Conservation (phyloP, 345 rosid genomes). For the Corchorus olitorius region DNA sequence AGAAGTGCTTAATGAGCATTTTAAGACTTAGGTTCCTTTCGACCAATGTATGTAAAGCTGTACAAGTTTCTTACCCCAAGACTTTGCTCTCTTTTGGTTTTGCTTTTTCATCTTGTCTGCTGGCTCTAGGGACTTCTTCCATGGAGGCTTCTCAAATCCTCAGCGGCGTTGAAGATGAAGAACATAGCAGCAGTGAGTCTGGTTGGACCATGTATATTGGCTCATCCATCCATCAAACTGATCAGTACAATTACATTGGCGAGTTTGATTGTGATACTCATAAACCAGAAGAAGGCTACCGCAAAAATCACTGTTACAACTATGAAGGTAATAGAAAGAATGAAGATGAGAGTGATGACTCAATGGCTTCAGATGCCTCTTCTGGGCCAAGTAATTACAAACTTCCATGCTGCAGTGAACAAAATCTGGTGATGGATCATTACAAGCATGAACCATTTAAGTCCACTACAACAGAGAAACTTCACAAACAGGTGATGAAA, state of each 20-base stretch:
- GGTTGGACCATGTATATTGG: constrained; percentile 73
- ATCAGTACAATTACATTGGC: not conserved
- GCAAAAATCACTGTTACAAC: constrained; percentile 26
- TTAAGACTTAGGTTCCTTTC: not conserved
- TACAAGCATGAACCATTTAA: constrained; percentile 35
- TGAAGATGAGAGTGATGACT: constrained; percentile 57
- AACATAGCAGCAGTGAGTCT: constrained; percentile 52
- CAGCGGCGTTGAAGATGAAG: constrained; percentile 37
- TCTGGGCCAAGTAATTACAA: constrained; percentile 59
- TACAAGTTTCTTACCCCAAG: not conserved
- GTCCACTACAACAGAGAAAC: constrained; percentile 35
- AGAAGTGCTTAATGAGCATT: not conserved
- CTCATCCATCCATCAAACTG: constrained; percentile 38
- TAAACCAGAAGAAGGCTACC: constrained; percentile 3
- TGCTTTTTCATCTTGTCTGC: constrained; percentile 12
- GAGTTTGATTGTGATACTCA: not conserved
- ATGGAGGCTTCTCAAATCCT: constrained; percentile 53
- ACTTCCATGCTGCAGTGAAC: constrained; percentile 25
- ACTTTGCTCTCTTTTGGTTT: constrained; percentile 16
- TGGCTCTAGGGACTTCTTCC: constrained; percentile 23
- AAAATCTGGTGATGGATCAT: constrained; percentile 7
- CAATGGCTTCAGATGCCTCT: constrained; percentile 79
- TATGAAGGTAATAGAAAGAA: constrained; percentile 13
- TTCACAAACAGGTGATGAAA: constrained; percentile 36
- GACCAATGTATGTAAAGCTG: constrained; percentile 2